A percentile compares a stretch with the other conserved stretches of the same genome.
phyloP scores from a whole-genome alignment of 176 grass and related monocot species.

The Avena insularis region DNA sequence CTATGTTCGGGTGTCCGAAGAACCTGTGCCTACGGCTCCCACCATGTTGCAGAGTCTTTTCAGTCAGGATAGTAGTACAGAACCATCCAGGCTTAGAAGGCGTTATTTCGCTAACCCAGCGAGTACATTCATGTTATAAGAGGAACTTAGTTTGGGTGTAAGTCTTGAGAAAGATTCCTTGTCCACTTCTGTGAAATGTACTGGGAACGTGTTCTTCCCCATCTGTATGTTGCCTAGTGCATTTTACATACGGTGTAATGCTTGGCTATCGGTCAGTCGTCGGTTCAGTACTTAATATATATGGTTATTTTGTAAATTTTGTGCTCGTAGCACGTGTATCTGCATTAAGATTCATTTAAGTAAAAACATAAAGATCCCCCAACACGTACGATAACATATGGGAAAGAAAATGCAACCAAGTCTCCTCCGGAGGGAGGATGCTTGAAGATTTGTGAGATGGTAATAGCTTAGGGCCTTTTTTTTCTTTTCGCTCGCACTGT shows the following conservation, averaged over 20 bases:
- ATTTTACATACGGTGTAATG: not conserved
- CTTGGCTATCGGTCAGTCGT: not conserved
- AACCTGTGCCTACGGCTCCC: slow-evolving; percentile 55
- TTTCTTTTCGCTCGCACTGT: too few relatives aligned
- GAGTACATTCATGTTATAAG: slow-evolving; percentile 51
- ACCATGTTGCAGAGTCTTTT: slow-evolving; percentile 63
- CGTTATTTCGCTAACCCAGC: slow-evolving; percentile 79
- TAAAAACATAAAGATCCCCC: too few relatives aligned
- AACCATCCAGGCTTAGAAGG: slow-evolving; percentile 44
- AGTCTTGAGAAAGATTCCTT: not conserved
- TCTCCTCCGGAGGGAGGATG: too few relatives aligned
- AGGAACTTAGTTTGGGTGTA: not conserved
- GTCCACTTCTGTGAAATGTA: not conserved
- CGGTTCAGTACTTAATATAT: too few relatives aligned
- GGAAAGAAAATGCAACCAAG: too few relatives aligned
- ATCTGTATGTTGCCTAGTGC: not conserved
- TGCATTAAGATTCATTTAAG: too few relatives aligned
- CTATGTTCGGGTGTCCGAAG: slow-evolving; percentile 49
- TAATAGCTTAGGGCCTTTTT: too few relatives aligned
- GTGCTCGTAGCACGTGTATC: too few relatives aligned
- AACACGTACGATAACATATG: too few relatives aligned
- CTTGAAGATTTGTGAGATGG: too few relatives aligned
- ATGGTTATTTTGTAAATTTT: too few relatives aligned
- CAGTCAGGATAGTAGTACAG: slow-evolving; percentile 12
- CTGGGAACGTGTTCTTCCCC: not conserved